Evolutionary conservation across 108 stramenopile genomes (phyloP), one percentile per base, ranked within the genome.

Genomic region (Discostella stelligeroides): DNA sequence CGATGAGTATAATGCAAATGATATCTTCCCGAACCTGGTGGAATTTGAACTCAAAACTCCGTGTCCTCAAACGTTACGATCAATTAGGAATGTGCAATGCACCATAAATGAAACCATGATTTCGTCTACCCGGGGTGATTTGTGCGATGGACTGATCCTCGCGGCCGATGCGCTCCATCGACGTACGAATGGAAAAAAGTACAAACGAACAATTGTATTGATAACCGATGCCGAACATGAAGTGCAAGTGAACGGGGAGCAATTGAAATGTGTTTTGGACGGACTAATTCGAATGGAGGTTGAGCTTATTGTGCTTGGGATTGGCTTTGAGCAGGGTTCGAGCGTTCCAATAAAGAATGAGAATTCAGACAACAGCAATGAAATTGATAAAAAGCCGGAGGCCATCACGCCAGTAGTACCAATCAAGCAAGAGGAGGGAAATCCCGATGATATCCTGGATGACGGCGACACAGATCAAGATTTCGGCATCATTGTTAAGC

Each of bases 221-320:
- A 66, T 92, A 27, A 95, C 95, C 1, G 95, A 95, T 84, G 91
- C 89, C 9, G 88, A 85, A 41, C 84, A 88, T 72, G 64, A 83
- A 57, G 71, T 93, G 45, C 39, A 77, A 13, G 71, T 88, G 20
- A 70, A 87, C 61, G 63, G 54, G 4, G 70, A 80, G n/a, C 86
- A 78, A 47, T 57, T 90, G 39, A 54, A 83, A 21, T 64, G 70
- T 42, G 85, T 86, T 11, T 45, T 91, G 23, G 86, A 84, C 28
- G 75, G 79, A 7, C 65, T 94, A 60, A 76, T 74, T 6, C 76
- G 75, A 53, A 84, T 86, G 83, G 83, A 84, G 42, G 87, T 87
- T 55, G 62, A 61, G 20, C 50, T 94, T 23, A 57, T 79, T 45
- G 84, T 94, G 18, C 68, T 94, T 21, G 92, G 90, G 27, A 50